These are phyloP conservation scores for Petrea volubilis DNA, from an alignment of 257 asterid species.

Conservation along the genomic window DNA sequence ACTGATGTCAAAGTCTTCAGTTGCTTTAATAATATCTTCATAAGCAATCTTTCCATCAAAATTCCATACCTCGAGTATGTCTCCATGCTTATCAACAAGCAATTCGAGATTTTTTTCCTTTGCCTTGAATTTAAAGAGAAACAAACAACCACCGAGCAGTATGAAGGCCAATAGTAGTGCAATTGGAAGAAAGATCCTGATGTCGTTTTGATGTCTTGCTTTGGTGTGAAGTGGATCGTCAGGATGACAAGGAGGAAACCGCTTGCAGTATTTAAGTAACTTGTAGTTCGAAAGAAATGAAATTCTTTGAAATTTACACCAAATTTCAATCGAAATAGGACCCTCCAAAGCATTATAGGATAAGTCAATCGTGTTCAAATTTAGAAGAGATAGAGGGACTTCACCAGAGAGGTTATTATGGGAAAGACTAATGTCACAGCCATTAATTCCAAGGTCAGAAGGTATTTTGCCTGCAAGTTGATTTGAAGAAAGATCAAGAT, in stretches of 20 bases:
- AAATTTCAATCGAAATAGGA: neutral
- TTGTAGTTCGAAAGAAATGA: too few species aligned
- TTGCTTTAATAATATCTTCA: too few species aligned
- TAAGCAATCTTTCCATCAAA: too few species aligned
- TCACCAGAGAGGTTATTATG: conserved; percentile 1
- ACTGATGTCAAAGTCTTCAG: too few species aligned
- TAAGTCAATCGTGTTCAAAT: neutral
- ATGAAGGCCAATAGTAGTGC: too few species aligned
- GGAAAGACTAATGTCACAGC: neutral
- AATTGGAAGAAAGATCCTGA: too few species aligned
- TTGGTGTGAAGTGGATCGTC: neutral
- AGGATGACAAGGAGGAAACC: neutral
- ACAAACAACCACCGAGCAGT: conserved; percentile 14
- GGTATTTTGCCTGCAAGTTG: neutral
- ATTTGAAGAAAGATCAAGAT: neutral
- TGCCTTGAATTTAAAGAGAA: too few species aligned
- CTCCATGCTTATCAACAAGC: too few species aligned
- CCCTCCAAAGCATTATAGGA: conserved; percentile 17
- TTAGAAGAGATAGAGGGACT: conserved; percentile 2
- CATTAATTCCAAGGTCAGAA: too few species aligned
- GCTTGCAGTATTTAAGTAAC: neutral
- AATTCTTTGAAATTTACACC: neutral
- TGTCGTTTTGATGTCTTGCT: too few species aligned
- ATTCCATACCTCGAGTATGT: too few species aligned
- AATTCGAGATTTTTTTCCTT: too few species aligned